Base-by-base conservation (phyloP, 179 eudicot species). In the Carnegiea gigantea region DNA sequence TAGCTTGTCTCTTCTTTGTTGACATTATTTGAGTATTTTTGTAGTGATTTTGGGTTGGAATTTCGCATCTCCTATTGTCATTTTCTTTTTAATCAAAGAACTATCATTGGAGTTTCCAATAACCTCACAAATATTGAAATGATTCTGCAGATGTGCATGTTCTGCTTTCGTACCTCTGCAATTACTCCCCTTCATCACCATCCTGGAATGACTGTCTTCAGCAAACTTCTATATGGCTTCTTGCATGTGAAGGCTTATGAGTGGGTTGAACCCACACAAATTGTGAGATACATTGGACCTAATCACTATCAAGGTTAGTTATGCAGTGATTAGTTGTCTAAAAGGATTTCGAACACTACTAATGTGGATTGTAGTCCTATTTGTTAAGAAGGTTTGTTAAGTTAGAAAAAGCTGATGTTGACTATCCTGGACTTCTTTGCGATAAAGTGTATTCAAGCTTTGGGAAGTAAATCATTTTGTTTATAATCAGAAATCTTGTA, bases 121-220 rank as follows among this genome's bases (percentile, higher is more conserved):
- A 70, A 43, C 23, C 75, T 76, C 57, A 77, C 57, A 9, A 49
- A 73, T 12, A 71, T 70, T 77, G 72, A 82, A 26, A 67, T 83
- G 67, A 79, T 75, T 43, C 30, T 91, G 93, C 93, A 93, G 98
- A 95, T 95, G 90, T 94, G 99, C 88, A 89, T 94, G 80, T 95
- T 95, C 82, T 86, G 90, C 85, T 94, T 95, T 83, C 99, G 97
- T 17, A 90, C 97, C 73, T 95, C 99, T 46, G 86, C 99, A 60
- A 97, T 92, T 73, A 95, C 94, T 78, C 99, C 99, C 54, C 94
- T 95, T 57, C 98, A 95, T 84, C 95, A 94, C 77, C 99, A 95
- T 90, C 99, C 99, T 79, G 93, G 87, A 82, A 95, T 95, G 99
- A 93, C 98, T 18, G 99, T 95, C n/a, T n/a, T n/a, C n/a, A n/a